Conservation (phyloP, 768 basidiomycete genomes). For the Trametes cinnabarina region DNA sequence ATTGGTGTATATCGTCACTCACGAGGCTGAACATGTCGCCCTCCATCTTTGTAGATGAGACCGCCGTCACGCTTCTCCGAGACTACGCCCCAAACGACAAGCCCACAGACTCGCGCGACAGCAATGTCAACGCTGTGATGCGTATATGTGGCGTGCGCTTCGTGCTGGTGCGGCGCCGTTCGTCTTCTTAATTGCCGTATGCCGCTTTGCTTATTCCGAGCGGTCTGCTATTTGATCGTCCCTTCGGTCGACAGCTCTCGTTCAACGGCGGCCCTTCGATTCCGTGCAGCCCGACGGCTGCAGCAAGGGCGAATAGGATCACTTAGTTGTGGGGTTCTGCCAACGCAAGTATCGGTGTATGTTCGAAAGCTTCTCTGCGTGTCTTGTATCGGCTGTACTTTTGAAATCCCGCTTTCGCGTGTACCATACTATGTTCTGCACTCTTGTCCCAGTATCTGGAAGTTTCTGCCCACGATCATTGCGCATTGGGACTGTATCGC, state of each 20-base stretch:
- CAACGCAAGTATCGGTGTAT: too few species aligned
- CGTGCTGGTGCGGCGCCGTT: slow-evolving; percentile 45
- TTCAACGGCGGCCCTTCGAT: neutral
- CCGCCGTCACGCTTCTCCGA: slow-evolving; percentile 28
- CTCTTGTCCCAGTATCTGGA: too few species aligned
- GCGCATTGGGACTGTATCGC: too few species aligned
- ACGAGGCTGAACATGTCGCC: neutral
- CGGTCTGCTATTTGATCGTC: neutral
- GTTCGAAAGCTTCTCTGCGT: neutral
- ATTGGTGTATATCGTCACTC: neutral
- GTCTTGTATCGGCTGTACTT: too few species aligned
- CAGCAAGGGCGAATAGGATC: neutral
- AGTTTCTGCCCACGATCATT: too few species aligned
- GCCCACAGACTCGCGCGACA: slow-evolving; percentile 38
- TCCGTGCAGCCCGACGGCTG: neutral
- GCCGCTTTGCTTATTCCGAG: neutral
- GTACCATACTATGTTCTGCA: too few species aligned
- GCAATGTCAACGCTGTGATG: slow-evolving; percentile 57
- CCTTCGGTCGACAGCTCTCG: neutral
- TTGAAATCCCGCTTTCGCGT: too few species aligned
- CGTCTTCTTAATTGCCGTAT: neutral
- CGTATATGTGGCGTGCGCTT: slow-evolving; percentile 57
- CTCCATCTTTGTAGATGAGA: slow-evolving; percentile 13
- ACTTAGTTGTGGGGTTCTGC: too few species aligned
- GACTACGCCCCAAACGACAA: slow-evolving; percentile 36